A percentile compares a stretch with the other conserved stretches of the same genome.
phyloP scores from a whole-genome alignment of 2,329 filamentous ascomycete species.

The Cladosporium austrohemisphaericum region DNA sequence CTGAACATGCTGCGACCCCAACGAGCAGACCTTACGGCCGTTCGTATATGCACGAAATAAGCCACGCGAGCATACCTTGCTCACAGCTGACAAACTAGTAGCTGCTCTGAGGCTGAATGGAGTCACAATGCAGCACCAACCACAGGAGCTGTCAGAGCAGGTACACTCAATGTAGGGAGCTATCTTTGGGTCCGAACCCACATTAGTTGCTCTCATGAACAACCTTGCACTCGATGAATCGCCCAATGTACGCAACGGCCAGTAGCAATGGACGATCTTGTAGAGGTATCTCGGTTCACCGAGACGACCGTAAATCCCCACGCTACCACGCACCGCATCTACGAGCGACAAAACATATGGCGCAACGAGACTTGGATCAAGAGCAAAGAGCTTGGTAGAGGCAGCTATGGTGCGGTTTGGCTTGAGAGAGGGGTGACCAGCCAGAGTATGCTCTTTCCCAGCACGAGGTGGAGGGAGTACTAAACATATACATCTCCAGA shows the following conservation, averaged over 20 bases:
- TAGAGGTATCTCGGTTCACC: neutral
- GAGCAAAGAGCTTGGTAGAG: neutral
- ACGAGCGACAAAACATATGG: slow-evolving; percentile 1
- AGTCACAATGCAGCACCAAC: no score
- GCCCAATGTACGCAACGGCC: neutral
- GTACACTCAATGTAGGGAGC: no score
- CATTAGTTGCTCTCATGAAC: no score
- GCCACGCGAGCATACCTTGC: neutral
- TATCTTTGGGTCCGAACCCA: no score
- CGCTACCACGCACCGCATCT: neutral
- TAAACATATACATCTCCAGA: neutral
- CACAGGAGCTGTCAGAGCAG: no score
- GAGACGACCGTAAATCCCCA: neutral
- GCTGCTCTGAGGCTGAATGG: neutral
- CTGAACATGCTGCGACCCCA: no score
- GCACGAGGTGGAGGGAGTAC: no score
- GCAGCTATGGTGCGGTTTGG: slow-evolving; percentile 4
- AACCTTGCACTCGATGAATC: neutral
- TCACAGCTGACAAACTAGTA: neutral
- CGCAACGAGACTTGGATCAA: slow-evolving; percentile 1
- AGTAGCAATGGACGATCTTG: neutral
- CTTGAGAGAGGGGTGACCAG: neutral
- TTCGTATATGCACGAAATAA: neutral
- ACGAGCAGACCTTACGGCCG: no score
- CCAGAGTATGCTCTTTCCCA: slow-evolving; percentile 3